Evolutionary conservation across 148 eudicot genomes (phyloP).

Genomic region (Rhododendron henanense): DNA sequence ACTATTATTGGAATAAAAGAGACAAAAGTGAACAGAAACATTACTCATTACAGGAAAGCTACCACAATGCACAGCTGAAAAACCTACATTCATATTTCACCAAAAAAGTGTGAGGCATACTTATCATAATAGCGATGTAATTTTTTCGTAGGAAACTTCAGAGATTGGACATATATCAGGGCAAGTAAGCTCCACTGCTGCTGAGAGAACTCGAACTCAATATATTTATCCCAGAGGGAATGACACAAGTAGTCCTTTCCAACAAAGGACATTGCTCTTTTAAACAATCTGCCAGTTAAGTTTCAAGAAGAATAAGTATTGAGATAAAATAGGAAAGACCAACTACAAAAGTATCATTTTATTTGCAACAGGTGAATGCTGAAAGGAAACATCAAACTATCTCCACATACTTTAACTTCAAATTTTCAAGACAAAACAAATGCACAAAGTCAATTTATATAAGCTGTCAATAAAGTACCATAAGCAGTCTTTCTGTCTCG

Average conservation of each 20-base stretch:
- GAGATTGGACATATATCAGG: constrained; percentile 49
- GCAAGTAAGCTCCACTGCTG: constrained; percentile 81
- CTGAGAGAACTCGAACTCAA: constrained; percentile 73
- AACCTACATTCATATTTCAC: not conserved
- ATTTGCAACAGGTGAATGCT: not conserved
- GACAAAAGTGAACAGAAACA: not conserved
- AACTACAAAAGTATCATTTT: constrained; percentile 4
- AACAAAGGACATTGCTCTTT: constrained; percentile 66
- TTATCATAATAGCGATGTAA: constrained; percentile 72
- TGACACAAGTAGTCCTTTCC: constrained; percentile 80
- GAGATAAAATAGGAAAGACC: not conserved
- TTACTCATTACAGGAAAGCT: constrained; percentile 2
- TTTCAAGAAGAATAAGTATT: not conserved
- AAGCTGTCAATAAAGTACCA: not conserved
- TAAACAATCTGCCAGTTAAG: constrained; percentile 55
- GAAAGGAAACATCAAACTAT: constrained; percentile 2
- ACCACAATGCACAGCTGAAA: not conserved
- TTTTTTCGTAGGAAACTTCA: constrained; percentile 77
- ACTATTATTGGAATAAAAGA: not conserved
- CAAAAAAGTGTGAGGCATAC: constrained; percentile 32
- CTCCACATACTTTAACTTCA: not conserved
- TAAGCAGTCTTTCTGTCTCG: not conserved
- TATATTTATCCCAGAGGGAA: constrained; percentile 76
- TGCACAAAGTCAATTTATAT: not conserved
- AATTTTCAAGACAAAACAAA: not conserved